Evolutionary conservation across 495 filamentous ascomycete genomes (phyloP).

Genomic region (Penicillium salamii): DNA sequence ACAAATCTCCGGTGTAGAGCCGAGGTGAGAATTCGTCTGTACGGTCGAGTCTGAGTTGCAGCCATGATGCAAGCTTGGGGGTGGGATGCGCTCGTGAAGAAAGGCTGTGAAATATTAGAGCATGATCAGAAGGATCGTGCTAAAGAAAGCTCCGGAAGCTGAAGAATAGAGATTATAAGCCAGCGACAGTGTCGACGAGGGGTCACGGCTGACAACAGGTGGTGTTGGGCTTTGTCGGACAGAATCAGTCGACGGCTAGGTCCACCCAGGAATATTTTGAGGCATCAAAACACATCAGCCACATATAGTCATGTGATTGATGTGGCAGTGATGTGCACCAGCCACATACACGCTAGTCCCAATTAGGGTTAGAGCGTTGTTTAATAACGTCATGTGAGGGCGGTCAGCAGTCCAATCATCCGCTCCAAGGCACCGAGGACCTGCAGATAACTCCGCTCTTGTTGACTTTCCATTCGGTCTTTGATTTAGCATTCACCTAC

Average conservation of each 20-base stretch:
- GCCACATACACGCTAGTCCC: slow-evolving; percentile 14
- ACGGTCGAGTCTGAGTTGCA: slow-evolving; percentile 51
- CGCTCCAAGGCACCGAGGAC: slow-evolving; percentile 22
- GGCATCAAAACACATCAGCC: slow-evolving; percentile 45
- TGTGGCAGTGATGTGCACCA: not conserved
- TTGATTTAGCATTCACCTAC: slow-evolving; percentile 5
- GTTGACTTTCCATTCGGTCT: slow-evolving; percentile 8
- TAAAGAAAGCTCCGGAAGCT: slow-evolving; percentile 11
- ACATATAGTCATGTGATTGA: slow-evolving; percentile 28
- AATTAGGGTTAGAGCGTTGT: slow-evolving; percentile 15
- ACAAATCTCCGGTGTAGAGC: slow-evolving; percentile 84
- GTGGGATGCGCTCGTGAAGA: slow-evolving; percentile 28
- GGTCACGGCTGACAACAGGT: slow-evolving; percentile 3
- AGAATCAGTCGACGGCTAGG: slow-evolving; percentile 9
- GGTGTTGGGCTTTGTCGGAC: slow-evolving; percentile 9
- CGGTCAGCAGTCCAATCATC: slow-evolving; percentile 24
- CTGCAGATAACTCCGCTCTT: slow-evolving; percentile 4
- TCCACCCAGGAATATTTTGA: slow-evolving; percentile 28
- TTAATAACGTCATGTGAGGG: slow-evolving; percentile 33
- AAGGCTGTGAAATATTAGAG: slow-evolving; percentile 28
- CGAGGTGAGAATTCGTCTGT: slow-evolving; percentile 89
- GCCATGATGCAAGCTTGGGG: slow-evolving; percentile 43
- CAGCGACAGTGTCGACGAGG: slow-evolving; percentile 7
- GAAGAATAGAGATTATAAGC: not conserved
- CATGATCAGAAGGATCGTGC: slow-evolving; percentile 31